A percentile compares a stretch with the other conserved stretches of the same genome.
These are phyloP conservation scores for Gossypium schwendimanii DNA, from an alignment of 441 rosid species.

Conservation along the genomic window DNA sequence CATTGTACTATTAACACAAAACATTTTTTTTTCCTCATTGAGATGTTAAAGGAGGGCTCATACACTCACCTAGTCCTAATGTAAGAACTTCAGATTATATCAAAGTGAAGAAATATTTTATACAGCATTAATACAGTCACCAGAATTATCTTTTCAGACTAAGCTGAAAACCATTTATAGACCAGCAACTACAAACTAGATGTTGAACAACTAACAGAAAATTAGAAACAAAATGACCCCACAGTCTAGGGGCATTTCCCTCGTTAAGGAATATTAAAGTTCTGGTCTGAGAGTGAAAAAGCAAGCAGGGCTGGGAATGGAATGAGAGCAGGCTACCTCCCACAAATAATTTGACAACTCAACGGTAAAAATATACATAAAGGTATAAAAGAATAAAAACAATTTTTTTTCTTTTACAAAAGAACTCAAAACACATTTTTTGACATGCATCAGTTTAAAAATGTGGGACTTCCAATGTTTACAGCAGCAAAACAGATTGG, in stretches of 20 bases:
- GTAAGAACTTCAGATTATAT: neutral
- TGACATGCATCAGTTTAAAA: neutral
- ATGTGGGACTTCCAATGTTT: neutral
- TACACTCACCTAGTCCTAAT: neutral
- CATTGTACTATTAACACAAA: conserved; percentile 1
- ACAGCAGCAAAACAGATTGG: neutral
- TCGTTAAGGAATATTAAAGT: neutral
- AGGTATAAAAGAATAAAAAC: neutral
- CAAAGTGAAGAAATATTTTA: neutral
- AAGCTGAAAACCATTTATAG: neutral
- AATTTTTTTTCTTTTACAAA: neutral
- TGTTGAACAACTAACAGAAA: neutral
- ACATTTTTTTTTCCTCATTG: neutral
- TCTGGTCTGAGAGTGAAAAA: neutral
- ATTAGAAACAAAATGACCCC: neutral
- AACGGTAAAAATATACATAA: neutral
- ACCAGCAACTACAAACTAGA: neutral
- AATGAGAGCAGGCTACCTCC: neutral
- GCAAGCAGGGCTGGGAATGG: neutral
- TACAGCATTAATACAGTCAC: neutral
- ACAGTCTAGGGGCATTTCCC: conserved; percentile 1
- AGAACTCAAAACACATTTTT: neutral
- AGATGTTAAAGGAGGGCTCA: neutral
- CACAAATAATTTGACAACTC: neutral
- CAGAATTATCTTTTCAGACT: neutral